These are phyloP conservation scores for Pseudocohnilembus persalinus DNA, from an alignment of 169 alveolate genomes.

Conservation along the genomic window DNA sequence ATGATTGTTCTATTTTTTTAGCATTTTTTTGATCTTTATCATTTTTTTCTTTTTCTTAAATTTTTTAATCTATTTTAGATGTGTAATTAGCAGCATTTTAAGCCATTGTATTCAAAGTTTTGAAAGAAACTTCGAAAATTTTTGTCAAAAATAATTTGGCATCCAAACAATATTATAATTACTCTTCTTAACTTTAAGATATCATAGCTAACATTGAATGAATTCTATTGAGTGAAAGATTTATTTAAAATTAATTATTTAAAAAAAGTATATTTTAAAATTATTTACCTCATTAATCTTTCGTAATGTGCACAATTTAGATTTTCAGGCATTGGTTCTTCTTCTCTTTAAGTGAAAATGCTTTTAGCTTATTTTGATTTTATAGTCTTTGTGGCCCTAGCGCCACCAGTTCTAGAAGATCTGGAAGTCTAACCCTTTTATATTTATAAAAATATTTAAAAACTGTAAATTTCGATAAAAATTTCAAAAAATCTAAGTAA, in stretches of 20 bases:
- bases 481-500: no score
- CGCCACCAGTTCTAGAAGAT: slow-evolving; percentile 62
- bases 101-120: slow-evolving; percentile 73
- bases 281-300: slow-evolving; percentile 45
- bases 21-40: slow-evolving; percentile 57
- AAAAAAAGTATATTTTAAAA: no score
- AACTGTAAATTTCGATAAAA: no score
- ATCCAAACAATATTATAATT: slow-evolving; percentile 77
- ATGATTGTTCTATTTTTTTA: slow-evolving; percentile 54
- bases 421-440: slow-evolving; percentile 52
- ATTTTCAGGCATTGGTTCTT: slow-evolving; percentile 80
- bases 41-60: slow-evolving; percentile 34
- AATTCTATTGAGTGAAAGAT: slow-evolving; percentile 39
- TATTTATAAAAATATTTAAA: no score
- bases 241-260: no score
- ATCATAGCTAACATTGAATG: slow-evolving; percentile 80
- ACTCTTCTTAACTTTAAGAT: slow-evolving; percentile 63
- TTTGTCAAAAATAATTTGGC: slow-evolving; percentile 80
- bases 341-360: slow-evolving; percentile 60
- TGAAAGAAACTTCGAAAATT: slow-evolving; percentile 72
- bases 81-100: slow-evolving; percentile 70
- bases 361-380: slow-evolving; percentile 75
- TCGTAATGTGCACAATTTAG: slow-evolving; percentile 82
- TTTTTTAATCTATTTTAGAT: slow-evolving; percentile 29
- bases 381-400: slow-evolving; percentile 66